Conservation (phyloP, 208 protist species). For the Leishmania amazonensis region DNA sequence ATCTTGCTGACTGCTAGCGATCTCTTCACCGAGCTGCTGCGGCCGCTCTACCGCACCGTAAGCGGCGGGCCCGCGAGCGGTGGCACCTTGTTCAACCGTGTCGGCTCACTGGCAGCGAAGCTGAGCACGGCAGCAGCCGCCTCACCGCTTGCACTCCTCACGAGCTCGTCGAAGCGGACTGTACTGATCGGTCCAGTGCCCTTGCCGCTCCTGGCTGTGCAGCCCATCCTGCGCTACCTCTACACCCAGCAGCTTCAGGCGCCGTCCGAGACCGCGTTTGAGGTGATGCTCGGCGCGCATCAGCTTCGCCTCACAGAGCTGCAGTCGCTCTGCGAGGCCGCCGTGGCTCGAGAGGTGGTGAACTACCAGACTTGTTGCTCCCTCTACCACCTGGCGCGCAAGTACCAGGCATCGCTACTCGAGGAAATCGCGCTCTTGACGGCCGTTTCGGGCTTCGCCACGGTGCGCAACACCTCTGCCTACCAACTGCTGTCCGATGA, state of each 20-base stretch:
- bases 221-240: conserved; percentile 68
- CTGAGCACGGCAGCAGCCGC: conserved; percentile 31
- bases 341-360: conserved; percentile 78
- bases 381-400: conserved; percentile 72
- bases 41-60: conserved; percentile 53
- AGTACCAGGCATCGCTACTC: conserved; percentile 69
- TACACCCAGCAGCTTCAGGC: conserved; percentile 70
- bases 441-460: conserved; percentile 62
- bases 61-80: conserved; percentile 4
- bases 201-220: conserved; percentile 60
- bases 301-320: conserved; percentile 58
- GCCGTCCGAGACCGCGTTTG: conserved; percentile 52
- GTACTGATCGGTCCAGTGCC: conserved; percentile 78
- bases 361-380: conserved; percentile 78
- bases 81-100: conserved; percentile 34
- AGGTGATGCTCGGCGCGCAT: conserved; percentile 72
- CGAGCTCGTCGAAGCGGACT: conserved; percentile 46
- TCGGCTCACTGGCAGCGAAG: conserved; percentile 69
- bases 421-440: conserved; percentile 81
- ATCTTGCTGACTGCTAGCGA: conserved; percentile 58
- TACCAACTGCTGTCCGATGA: conserved; percentile 53
- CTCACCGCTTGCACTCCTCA: conserved; percentile 23
- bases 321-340: conserved; percentile 74
- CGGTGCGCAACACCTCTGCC: conserved; percentile 51
- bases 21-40: conserved; percentile 80